Conservation (phyloP, 108 stramenopile genomes). For the Cyclostephanos tholiformis region DNA sequence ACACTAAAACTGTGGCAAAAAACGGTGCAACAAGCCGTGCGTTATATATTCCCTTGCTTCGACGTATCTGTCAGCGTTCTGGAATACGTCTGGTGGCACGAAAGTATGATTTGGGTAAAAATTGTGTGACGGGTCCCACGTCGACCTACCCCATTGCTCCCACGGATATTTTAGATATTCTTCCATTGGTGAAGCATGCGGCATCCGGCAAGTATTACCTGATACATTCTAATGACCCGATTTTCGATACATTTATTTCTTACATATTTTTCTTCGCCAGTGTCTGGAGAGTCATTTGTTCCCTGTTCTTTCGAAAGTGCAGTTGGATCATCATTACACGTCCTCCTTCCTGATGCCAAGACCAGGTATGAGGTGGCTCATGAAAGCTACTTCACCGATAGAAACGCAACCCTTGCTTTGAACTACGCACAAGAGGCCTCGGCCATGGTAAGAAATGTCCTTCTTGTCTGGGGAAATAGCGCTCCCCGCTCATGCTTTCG, state of each 20-base stretch:
- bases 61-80: conserved; percentile 89
- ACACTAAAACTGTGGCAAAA: conserved; percentile 29
- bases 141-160: conserved; percentile 79
- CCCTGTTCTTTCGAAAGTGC: conserved; percentile 61
- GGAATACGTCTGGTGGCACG: conserved; percentile 85
- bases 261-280: neutral
- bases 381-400: conserved; percentile 42
- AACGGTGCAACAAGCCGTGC: conserved; percentile 40
- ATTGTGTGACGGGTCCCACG: conserved; percentile 60
- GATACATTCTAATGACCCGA: no score
- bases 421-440: conserved; percentile 85
- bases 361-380: conserved; percentile 76
- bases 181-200: conserved; percentile 92
- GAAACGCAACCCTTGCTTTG: conserved; percentile 65
- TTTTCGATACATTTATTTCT: no score
- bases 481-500: no score
- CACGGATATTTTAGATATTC: conserved; percentile 82
- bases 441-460: conserved; percentile 17
- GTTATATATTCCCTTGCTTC: conserved; percentile 67
- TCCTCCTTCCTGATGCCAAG: conserved; percentile 82
- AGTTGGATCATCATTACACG: conserved; percentile 64
- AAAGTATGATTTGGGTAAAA: conserved; percentile 70
- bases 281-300: conserved; percentile 59
- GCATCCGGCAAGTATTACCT: conserved; percentile 45
- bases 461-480: no score